Evolutionary conservation across 768 basidiomycete species (phyloP), one percentile per base, ranked within the genome.

Genomic region (Leucogyrophana mollusca): DNA sequence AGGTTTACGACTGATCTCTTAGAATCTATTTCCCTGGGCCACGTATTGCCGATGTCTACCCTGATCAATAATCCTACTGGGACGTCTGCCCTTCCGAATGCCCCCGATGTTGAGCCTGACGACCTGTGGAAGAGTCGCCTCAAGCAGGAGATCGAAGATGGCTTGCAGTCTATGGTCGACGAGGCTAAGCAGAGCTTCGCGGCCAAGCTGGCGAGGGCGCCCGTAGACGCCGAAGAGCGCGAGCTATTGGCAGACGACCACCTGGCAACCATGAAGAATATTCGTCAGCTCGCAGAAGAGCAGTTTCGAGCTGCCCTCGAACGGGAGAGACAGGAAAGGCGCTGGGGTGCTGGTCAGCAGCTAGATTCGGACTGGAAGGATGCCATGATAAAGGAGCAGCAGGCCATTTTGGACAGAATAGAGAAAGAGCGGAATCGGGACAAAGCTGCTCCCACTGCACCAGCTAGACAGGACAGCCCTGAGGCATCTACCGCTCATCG

Each of bases 181-280:
- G 85, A 85, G 49, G 79, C 87, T 16, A 82, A 82, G 64, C 73
- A 79, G 47, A 79, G 77, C 47, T 63, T 79, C 30, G 72, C 79
- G 27, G 62, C 67, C 13, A 74, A 80, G 58, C 67, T 88, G 11
- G 70, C 71, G 57, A 62, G 73, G 63, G 56, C 61, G 46, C 50
- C 76, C 58, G 54, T 69, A 46, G 42, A 54, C 33, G 63, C 58
- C 3, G 46, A 52, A 14, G 54, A 64, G 36, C 66, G 73, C 5
- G 63, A 73, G 11, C 64, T 60, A n/a, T 56, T 78, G 27, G 55
- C 53, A 53, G 43, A 57, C 0, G 73, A 79, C 32, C 73, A 75
- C 54, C 52, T 64, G 14, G 55, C 61, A 0, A 58, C 71, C 4
- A 73, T 82, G 72, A 58, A 57, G 20, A 70, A 57, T 40, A 75